A percentile compares a stretch with the other conserved stretches of the same genome.
These are phyloP conservation scores for Setaria italica DNA, from an alignment of 202 grass and related monocot species.

Conservation along the genomic window DNA sequence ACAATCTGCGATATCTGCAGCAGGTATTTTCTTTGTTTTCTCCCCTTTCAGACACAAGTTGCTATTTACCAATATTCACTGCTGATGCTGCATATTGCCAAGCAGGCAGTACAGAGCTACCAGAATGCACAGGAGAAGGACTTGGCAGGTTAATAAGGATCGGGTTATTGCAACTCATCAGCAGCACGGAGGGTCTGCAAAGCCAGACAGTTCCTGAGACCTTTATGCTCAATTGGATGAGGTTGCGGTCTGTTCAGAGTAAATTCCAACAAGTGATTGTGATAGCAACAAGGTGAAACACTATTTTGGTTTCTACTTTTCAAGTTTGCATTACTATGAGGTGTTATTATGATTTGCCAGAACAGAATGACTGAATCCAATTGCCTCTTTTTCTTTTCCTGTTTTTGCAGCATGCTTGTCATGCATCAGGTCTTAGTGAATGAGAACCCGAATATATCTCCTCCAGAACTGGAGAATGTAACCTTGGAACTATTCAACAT, in stretches of 20 bases:
- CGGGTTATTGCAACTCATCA: slow-evolving; percentile 77
- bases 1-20: slow-evolving; percentile 23
- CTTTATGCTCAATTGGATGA: slow-evolving; percentile 78
- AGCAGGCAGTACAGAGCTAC: slow-evolving; percentile 50
- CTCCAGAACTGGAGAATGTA: slow-evolving; percentile 54
- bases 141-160: slow-evolving; percentile 66
- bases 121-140: slow-evolving; percentile 67
- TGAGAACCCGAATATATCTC: slow-evolving; percentile 50
- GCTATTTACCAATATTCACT: slow-evolving; percentile 21
- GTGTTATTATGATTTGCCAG: not conserved
- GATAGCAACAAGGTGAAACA: slow-evolving; percentile 71
- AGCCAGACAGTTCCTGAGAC: slow-evolving; percentile 70
- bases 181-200: slow-evolving; percentile 65
- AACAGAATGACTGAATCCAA: slow-evolving; percentile 9
- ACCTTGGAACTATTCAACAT: slow-evolving; percentile 51
- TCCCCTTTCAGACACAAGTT: not conserved
- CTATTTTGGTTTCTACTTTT: not conserved
- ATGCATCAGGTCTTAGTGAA: slow-evolving; percentile 74
- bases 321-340: not conserved
- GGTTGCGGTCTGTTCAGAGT: slow-evolving; percentile 80
- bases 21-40: slow-evolving; percentile 35
- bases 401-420: slow-evolving; percentile 75
- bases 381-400: not conserved
- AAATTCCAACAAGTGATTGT: slow-evolving; percentile 92
- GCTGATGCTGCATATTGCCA: slow-evolving; percentile 14